Evolutionary conservation across 2,329 filamentous ascomycete species (phyloP).

Genomic region (Venturia aucupariae): DNA sequence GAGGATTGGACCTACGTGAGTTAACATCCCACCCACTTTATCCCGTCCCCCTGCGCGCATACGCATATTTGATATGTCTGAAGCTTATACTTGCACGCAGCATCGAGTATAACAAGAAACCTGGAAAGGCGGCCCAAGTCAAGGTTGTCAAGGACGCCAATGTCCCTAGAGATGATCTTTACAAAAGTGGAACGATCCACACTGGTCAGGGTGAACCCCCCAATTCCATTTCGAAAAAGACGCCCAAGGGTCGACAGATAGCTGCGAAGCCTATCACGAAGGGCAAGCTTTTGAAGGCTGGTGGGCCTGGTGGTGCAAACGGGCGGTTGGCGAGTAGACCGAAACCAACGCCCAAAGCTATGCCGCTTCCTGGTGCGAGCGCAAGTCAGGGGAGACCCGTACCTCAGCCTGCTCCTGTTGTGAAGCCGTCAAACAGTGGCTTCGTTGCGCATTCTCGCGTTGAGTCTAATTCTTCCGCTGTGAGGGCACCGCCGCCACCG

Average conservation of each 20-base stretch:
- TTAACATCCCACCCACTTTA: constrained; percentile 15
- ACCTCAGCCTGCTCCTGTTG: background rate
- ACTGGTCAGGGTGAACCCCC: constrained; percentile 76
- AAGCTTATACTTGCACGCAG: constrained; percentile 23
- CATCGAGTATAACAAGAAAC: constrained; percentile 97
- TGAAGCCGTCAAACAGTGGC: constrained; percentile 34
- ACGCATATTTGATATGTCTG: constrained; percentile 20
- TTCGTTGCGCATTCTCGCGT: constrained; percentile 31
- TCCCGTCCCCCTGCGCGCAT: background rate
- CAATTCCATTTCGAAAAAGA: constrained; percentile 72
- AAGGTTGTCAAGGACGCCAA: constrained; percentile 86
- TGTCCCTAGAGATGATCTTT: constrained; percentile 63
- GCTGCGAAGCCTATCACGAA: constrained; percentile 84
- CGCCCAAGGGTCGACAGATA: constrained; percentile 77
- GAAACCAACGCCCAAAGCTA: constrained; percentile 26
- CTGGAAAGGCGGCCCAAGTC: constrained; percentile 78
- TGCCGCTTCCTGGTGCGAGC: constrained; percentile 24
- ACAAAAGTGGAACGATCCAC: constrained; percentile 90
- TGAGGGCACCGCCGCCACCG: constrained; percentile 48
- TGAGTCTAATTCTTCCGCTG: constrained; percentile 30
- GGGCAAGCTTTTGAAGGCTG: constrained; percentile 84
- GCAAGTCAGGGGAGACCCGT: background rate
- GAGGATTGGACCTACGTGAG: constrained; percentile 63
- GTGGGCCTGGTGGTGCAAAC: constrained; percentile 72
- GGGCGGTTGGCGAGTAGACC: constrained; percentile 56